Base-by-base conservation (phyloP, 1,284 basidiomycete species). In the Cutaneotrichosporon spelunceum region DNA sequence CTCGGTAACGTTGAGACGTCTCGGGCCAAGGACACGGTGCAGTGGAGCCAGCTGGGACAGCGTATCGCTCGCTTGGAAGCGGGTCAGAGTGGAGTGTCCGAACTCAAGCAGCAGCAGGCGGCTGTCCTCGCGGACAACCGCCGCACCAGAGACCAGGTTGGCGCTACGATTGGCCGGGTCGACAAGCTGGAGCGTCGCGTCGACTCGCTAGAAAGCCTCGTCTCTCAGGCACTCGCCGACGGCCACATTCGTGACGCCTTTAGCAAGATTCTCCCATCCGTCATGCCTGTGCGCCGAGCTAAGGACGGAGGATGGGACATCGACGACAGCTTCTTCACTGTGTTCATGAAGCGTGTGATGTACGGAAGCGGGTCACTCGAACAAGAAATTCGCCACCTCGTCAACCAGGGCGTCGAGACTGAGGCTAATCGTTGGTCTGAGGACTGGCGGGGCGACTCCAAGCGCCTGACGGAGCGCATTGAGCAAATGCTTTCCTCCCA, bases 121-220 rank as follows among this genome's bases (percentile, higher is more conserved):
- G 19, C 42, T 14, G 21, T 53, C 3, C 21, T 26, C 19, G 24
- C 33, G 29, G 52, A 53, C 34, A 53, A 39, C 33, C 52, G 52
- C 21, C 52, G 52, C 1, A 39, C 52, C 6, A 36, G 26, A 27
- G 42, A 56, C 24, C 54, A 45, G 39, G 30, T 45, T 39, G 27
- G 13, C 10, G 42, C 54, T 13, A 26, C 24, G 14, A 42, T 36
- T 8, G 52, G 34, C 23, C 52, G 52, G 8, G 24, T 53, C 16
- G 52, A 39, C 52, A 53, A 39, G 21, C 29, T 56, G 19, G 54
- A 56, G 26, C 16, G 16, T 42, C 54, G 54, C n/a, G 29, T 56
- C 3, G 19, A 26, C 54, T 30, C 24, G 9, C 19, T 56, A 4
- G 89, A 91, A 72, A 83, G 84, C n/a, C 84, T 84, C 8, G 83